These are phyloP conservation scores for Camptophora hylomeconis DNA, from an alignment of 2,329 filamentous ascomycete genomes.

Conservation along the genomic window DNA sequence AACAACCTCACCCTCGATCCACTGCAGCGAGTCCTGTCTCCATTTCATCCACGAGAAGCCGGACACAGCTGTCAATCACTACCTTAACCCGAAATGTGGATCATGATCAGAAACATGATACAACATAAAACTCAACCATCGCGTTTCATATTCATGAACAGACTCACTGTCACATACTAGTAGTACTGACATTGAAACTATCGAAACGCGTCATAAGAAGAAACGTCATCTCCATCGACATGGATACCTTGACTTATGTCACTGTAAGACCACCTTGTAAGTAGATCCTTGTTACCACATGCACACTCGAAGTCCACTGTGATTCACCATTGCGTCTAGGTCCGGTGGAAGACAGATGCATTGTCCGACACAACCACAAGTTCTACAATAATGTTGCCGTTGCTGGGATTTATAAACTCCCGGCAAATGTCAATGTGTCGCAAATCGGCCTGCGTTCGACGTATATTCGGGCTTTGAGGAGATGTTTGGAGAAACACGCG, in stretches of 20 bases:
- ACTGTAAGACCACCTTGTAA: conserved; percentile 1
- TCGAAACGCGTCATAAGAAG: too few species aligned
- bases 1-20: too few species aligned
- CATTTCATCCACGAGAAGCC: too few species aligned
- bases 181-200: too few species aligned
- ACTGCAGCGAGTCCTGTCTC: too few species aligned
- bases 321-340: conserved; percentile 17
- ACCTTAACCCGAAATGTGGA: too few species aligned
- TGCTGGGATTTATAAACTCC: conserved; percentile 23
- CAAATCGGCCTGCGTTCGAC: conserved; percentile 12
- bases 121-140: too few species aligned
- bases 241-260: conserved; percentile 1
- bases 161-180: too few species aligned
- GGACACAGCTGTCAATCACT: too few species aligned
- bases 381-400: conserved; percentile 29
- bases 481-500: conserved; percentile 27
- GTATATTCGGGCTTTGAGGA: conserved; percentile 22
- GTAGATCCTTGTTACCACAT: background rate
- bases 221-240: too few species aligned
- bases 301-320: background rate
- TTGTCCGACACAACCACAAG: conserved; percentile 27
- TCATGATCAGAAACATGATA: too few species aligned
- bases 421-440: conserved; percentile 7
- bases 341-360: conserved; percentile 29
- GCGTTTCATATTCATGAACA: too few species aligned